These are phyloP conservation scores for Rhynchospora pubera DNA, from an alignment of 176 grass and related monocot genomes.

Conservation along the genomic window DNA sequence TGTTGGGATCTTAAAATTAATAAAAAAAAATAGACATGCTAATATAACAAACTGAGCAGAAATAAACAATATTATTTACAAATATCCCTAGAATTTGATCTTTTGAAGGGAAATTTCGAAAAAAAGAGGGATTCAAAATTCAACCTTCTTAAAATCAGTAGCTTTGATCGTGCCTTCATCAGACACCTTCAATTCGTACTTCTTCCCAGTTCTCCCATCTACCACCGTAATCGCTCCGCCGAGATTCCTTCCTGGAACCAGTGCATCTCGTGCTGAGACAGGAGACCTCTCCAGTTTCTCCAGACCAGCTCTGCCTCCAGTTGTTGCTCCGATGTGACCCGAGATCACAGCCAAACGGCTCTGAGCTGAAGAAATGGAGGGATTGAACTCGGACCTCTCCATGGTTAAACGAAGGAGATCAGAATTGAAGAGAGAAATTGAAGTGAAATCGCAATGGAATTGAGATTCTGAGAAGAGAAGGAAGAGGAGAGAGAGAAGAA, in stretches of 20 bases:
- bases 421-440: neutral
- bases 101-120: neutral
- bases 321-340: constrained; percentile 23
- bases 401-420: constrained; percentile 8
- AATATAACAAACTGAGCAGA: neutral
- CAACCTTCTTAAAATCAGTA: constrained; percentile 83
- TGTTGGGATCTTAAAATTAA: neutral
- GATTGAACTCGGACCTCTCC: constrained; percentile 33
- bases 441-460: neutral
- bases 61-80: neutral
- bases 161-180: constrained; percentile 73
- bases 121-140: neutral
- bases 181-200: constrained; percentile 57
- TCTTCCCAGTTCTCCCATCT: constrained; percentile 57
- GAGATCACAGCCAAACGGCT: constrained; percentile 51
- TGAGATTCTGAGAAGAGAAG: neutral
- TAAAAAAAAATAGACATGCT: neutral
- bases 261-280: constrained; percentile 16
- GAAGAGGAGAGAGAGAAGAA: neutral
- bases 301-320: neutral
- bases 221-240: constrained; percentile 47
- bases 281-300: constrained; percentile 43
- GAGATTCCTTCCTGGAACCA: constrained; percentile 24
- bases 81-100: neutral
- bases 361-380: constrained; percentile 17